phyloP scores from a whole-genome alignment of 495 filamentous ascomycete species.

The Podospora australis region DNA sequence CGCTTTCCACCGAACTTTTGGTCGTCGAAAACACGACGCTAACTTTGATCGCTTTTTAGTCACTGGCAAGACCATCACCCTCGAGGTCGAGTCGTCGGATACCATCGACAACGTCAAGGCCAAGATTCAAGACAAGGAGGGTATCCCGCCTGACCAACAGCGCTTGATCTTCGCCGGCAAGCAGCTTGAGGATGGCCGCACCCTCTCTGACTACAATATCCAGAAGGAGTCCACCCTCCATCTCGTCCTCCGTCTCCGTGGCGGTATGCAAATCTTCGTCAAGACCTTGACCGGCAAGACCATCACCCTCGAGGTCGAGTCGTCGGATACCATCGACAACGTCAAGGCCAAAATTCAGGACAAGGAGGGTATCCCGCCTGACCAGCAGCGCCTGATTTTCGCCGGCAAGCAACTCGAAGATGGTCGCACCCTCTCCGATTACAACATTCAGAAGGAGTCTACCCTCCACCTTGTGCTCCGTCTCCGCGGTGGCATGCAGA shows the following conservation, averaged over 20 bases:
- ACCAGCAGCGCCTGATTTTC: slow-evolving; percentile 93
- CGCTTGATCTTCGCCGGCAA: slow-evolving; percentile 98
- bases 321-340: slow-evolving; percentile 93
- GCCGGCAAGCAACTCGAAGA: slow-evolving; percentile 94
- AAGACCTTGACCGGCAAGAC: slow-evolving; percentile 95
- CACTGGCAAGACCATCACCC: slow-evolving; percentile 98
- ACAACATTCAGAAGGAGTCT: slow-evolving; percentile 98
- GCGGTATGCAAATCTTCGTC: slow-evolving; percentile 95
- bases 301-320: slow-evolving; percentile 97
- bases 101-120: slow-evolving; percentile 99
- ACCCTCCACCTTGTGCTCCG: slow-evolving; percentile 94
- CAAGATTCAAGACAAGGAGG: slow-evolving; percentile 99
- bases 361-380: slow-evolving; percentile 92
- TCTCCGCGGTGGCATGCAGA: slow-evolving; percentile 98
- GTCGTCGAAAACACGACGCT: slow-evolving; percentile 12
- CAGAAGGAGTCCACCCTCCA: slow-evolving; percentile 98
- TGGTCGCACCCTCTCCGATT: slow-evolving; percentile 76
- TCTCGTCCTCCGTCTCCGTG: slow-evolving; percentile 92
- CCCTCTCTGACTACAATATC: slow-evolving; percentile 96
- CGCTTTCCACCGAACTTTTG: slow-evolving; percentile 9
- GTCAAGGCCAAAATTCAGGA: slow-evolving; percentile 79
- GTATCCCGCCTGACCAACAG: slow-evolving; percentile 96
- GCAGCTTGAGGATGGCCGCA: slow-evolving; percentile 95
- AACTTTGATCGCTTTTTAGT: slow-evolving; percentile 42
- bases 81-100: slow-evolving; percentile 96